Evolutionary conservation across 2,329 filamentous ascomycete species (phyloP), one percentile per base, ranked within the genome.

Genomic region (Leptoxyphium fumago): DNA sequence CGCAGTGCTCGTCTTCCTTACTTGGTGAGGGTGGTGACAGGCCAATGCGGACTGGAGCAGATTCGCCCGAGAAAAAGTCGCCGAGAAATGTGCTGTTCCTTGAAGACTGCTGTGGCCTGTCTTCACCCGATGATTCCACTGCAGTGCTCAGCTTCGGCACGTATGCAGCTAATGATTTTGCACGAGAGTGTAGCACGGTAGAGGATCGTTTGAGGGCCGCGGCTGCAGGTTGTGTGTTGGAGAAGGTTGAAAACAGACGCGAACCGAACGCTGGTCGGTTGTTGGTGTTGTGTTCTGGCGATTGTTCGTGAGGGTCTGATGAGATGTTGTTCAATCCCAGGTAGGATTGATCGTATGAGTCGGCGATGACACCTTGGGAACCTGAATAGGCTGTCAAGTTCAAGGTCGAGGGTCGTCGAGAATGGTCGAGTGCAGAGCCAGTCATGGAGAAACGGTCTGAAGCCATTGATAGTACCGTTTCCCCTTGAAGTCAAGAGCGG

Each of bases 41-140:
- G 21, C 57, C 59, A 10, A 61, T 43, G 15, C 53, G 50, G n/a
- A 61, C 52, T 2, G 56, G 56, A 14, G 58, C 59, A 18, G 58
- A 61, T 39, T 58, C 56, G 39, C 59, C 59, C 47, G 47, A 50
- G 51, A 61, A 61, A 10, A 60, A 49, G 39, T 59, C 52, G 38
- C 53, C 55, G 41, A 61, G 56, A 18, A 60, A 42, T 30, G 38
- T 45, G 39, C 54, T 53, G 2, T 15, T 17, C n/a, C 41, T 21
- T n/a, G 45, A 29, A 6, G 14, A 5, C 38, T 48, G 39, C 34
- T 50, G 10, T 46, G 48, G 48, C 50, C 57, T 18, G 10, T n/a
- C 30, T 14, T 39, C 42, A 17, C n/a, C 21, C 6, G 29, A 14
- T 17, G 34, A n/a, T n/a, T 39, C 6, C 29, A n/a, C 26, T 13